phyloP scores from a whole-genome alignment of 768 basidiomycete genomes.

The Termitomyces sp. region DNA sequence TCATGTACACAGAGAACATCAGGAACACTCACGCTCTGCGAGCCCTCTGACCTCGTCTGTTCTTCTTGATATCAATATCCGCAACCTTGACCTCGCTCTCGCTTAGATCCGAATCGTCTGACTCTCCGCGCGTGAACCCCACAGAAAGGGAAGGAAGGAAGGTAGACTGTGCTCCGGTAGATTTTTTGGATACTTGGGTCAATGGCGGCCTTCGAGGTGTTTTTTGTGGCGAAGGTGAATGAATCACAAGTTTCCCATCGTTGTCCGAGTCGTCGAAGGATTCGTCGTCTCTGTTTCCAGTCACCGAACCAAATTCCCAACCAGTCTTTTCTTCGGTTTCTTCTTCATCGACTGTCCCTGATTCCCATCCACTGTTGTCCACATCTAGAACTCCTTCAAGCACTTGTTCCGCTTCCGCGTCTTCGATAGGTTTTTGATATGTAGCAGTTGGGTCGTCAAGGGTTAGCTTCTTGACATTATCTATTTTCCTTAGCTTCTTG shows the following conservation, averaged over 20 bases:
- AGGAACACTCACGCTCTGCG: constrained; percentile 74
- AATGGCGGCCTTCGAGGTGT: constrained; percentile 16
- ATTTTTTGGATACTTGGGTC: constrained; percentile 16
- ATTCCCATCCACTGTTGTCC: constrained; percentile 34
- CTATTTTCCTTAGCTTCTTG: constrained; percentile 19
- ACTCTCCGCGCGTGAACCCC: constrained; percentile 78
- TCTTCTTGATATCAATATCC: constrained; percentile 62
- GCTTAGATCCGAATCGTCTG: constrained; percentile 72
- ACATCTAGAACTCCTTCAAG: constrained; percentile 13
- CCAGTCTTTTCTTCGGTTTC: constrained; percentile 28
- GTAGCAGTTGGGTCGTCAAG: neutral
- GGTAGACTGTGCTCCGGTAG: constrained; percentile 35
- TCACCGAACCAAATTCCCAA: constrained; percentile 51
- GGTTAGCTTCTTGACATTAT: constrained; percentile 10
- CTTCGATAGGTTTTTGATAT: neutral
- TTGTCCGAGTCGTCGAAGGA: constrained; percentile 23
- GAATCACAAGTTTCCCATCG: constrained; percentile 26
- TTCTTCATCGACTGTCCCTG: constrained; percentile 32
- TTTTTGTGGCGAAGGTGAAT: constrained; percentile 16
- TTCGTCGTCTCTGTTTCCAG: constrained; percentile 21
- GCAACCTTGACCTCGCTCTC: constrained; percentile 53
- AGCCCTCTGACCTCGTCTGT: constrained; percentile 91
- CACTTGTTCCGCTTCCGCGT: constrained; percentile 18
- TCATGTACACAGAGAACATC: neutral
- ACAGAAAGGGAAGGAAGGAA: constrained; percentile 89